These are phyloP conservation scores for Russula foetens DNA, from an alignment of 768 basidiomycete genomes.

Conservation along the genomic window DNA sequence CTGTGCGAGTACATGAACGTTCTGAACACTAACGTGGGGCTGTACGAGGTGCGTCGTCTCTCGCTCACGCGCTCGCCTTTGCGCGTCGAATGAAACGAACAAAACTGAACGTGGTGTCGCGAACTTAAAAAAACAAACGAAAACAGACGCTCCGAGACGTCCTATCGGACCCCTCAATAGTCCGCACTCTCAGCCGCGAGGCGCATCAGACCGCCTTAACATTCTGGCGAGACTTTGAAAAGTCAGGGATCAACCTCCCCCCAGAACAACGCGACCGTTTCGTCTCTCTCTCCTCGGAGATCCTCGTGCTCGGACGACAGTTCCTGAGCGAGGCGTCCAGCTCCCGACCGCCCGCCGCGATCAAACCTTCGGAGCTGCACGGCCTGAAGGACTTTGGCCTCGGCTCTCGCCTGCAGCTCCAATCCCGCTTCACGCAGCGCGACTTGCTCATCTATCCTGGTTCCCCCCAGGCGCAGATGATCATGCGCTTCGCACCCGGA, in stretches of 20 bases:
- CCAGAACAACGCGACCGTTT: constrained; percentile 70
- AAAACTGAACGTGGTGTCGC: neutral
- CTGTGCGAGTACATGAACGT: constrained; percentile 98
- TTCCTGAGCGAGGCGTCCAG: constrained; percentile 66
- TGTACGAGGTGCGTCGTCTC: constrained; percentile 69
- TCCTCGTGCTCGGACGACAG: constrained; percentile 77
- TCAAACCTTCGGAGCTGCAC: constrained; percentile 59
- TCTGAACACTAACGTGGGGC: constrained; percentile 85
- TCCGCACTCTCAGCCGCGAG: constrained; percentile 59
- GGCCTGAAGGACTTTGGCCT: constrained; percentile 73
- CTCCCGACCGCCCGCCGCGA: constrained; percentile 56
- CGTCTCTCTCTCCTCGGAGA: constrained; percentile 83
- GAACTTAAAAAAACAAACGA: too few relatives aligned
- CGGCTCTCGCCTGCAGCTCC: constrained; percentile 63
- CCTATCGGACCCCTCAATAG: constrained; percentile 57
- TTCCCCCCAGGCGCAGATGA: constrained; percentile 87
- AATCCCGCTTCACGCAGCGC: constrained; percentile 69
- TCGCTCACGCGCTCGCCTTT: constrained; percentile 9
- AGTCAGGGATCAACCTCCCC: constrained; percentile 89
- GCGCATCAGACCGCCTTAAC: constrained; percentile 85
- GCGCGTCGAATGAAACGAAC: neutral
- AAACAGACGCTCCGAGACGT: constrained; percentile 61
- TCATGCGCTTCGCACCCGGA: constrained; percentile 80
- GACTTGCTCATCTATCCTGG: constrained; percentile 77
- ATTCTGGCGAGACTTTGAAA: constrained; percentile 96